phyloP scores from a whole-genome alignment of 495 filamentous ascomycete genomes.

The Xylaria acuta region DNA sequence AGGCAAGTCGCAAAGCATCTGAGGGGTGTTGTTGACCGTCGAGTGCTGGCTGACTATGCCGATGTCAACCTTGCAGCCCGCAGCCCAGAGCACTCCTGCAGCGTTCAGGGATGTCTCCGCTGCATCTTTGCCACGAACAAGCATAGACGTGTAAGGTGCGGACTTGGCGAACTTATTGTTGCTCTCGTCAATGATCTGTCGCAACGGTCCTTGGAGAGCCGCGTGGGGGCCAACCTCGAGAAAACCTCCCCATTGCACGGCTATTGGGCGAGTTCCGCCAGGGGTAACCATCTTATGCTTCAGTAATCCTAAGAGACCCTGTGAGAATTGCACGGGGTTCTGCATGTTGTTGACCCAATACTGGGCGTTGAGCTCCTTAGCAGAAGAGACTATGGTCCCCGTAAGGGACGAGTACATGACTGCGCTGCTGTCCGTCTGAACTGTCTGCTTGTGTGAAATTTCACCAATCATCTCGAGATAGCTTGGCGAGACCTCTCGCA shows the following conservation, averaged over 20 bases:
- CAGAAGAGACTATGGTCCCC: conserved; percentile 36
- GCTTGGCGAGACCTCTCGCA: conserved; percentile 33
- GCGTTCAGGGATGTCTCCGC: conserved; percentile 37
- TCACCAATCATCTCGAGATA: conserved; percentile 21
- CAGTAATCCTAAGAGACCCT: conserved; percentile 40
- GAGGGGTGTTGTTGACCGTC: conserved; percentile 13
- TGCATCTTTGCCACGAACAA: conserved; percentile 43
- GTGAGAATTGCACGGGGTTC: conserved; percentile 47
- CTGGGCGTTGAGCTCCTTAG: conserved; percentile 31
- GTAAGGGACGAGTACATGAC: conserved; percentile 47
- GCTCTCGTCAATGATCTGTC: conserved; percentile 49
- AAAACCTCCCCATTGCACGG: conserved; percentile 24
- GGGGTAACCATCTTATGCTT: background rate
- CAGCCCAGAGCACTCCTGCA: conserved; percentile 43
- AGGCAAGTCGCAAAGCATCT: conserved; percentile 35
- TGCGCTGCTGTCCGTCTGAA: background rate
- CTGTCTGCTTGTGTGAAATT: background rate
- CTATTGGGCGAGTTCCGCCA: background rate
- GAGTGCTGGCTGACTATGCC: conserved; percentile 42
- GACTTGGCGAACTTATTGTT: conserved; percentile 11
- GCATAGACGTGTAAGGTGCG: conserved; percentile 35
- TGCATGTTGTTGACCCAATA: conserved; percentile 54
- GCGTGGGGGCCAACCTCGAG: conserved; percentile 42
- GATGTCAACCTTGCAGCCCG: conserved; percentile 49
- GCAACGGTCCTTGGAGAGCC: conserved; percentile 58